Conservation (phyloP, 75 land plant species). For the Adiantum capillusveneris region DNA sequence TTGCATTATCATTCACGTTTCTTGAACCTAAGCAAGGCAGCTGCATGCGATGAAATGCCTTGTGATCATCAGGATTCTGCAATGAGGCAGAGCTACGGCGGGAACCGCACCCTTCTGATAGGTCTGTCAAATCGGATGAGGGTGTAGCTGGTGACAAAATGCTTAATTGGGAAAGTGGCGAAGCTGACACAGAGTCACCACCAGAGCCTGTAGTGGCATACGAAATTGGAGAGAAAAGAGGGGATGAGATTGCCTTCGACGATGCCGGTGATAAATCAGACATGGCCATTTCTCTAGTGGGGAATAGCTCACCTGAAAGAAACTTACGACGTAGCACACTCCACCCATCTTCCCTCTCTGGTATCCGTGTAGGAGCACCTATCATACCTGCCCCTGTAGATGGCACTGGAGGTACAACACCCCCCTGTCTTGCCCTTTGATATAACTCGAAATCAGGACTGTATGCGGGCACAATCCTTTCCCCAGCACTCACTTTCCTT, state of each 20-base stretch:
- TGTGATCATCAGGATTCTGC: constrained; percentile 1
- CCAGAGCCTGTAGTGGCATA: background rate
- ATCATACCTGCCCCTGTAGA: constrained; percentile 11
- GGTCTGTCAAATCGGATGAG: constrained; percentile 9
- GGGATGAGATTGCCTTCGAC: background rate
- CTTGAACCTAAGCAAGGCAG: constrained; percentile 12
- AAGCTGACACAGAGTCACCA: constrained; percentile 11
- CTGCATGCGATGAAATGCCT: constrained; percentile 4
- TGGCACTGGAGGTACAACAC: constrained; percentile 30
- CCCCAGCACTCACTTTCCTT: constrained; percentile 5
- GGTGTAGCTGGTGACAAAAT: constrained; percentile 11
- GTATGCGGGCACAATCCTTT: constrained; percentile 29
- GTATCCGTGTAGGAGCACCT: constrained; percentile 23
- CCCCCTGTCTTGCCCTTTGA: constrained; percentile 22
- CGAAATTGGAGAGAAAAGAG: constrained; percentile 9
- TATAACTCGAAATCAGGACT: constrained; percentile 39
- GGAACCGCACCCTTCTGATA: background rate
- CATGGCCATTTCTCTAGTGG: constrained; percentile 2
- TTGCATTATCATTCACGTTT: background rate
- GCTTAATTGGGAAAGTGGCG: constrained; percentile 8
- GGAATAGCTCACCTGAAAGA: constrained; percentile 18
- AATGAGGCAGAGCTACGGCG: background rate
- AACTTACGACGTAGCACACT: constrained; percentile 23
- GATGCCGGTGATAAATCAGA: constrained; percentile 5
- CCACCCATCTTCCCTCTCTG: constrained; percentile 38